Evolutionary conservation across 2,329 filamentous ascomycete species (phyloP).

Genomic region (Aspergillus sp.): DNA sequence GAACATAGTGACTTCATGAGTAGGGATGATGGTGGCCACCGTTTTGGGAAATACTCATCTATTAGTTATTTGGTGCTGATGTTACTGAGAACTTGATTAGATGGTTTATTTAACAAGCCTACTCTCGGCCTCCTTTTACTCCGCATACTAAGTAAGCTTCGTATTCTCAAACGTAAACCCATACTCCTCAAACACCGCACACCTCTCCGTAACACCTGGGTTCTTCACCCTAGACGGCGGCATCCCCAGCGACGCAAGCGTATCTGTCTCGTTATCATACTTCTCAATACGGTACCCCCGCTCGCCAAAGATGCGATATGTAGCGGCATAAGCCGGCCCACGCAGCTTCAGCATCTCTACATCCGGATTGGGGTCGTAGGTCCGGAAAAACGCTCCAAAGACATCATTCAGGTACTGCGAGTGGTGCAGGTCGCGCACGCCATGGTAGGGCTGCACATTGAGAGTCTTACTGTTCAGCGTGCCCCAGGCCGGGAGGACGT

Average conservation of each 20-base stretch:
- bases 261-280: slow-evolving; percentile 9
- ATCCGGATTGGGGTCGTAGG: slow-evolving; percentile 23
- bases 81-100: too few species aligned
- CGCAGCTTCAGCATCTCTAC: slow-evolving; percentile 15
- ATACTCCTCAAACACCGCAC: slow-evolving; percentile 24
- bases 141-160: neutral
- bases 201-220: slow-evolving; percentile 16
- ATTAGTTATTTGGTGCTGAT: too few species aligned
- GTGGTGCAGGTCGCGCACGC: slow-evolving; percentile 19
- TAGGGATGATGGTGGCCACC: too few species aligned
- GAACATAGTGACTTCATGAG: too few species aligned
- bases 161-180: slow-evolving; percentile 28
- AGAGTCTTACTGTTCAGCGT: slow-evolving; percentile 25
- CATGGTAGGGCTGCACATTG: slow-evolving; percentile 25
- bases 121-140: too few species aligned
- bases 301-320: slow-evolving; percentile 15
- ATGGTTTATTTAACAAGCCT: too few species aligned
- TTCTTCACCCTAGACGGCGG: slow-evolving; percentile 15
- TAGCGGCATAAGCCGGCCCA: slow-evolving; percentile 23
- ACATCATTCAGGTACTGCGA: slow-evolving; percentile 27
- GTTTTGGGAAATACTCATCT: too few species aligned
- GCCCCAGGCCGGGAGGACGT: slow-evolving; percentile 29
- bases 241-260: slow-evolving; percentile 19
- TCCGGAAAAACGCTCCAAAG: slow-evolving; percentile 24
- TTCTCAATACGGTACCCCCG: slow-evolving; percentile 14